Percentiles rank a stretch among this genome's conserved stretches.
Conservation (phyloP, 176 grass and related monocot genomes). For the Ampelocalamus luodianensis region DNA sequence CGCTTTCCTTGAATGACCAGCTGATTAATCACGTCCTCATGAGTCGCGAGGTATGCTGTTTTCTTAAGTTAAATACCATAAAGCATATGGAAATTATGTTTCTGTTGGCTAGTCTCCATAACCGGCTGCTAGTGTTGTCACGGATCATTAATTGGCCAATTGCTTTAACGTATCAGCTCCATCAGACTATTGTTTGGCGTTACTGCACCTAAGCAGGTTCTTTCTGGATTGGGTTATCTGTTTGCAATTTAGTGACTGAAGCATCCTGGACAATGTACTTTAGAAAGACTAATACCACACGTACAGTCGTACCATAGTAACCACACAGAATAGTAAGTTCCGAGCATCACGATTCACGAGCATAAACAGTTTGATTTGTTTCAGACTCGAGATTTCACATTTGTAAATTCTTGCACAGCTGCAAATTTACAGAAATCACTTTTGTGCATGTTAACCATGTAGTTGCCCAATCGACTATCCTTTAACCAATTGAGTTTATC, state of each 20-base stretch:
- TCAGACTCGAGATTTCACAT: neutral
- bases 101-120: neutral
- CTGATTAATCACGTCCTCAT: neutral
- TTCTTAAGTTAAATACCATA: neutral
- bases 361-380: neutral
- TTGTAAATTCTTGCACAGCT: neutral
- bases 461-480: neutral
- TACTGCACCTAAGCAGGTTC: neutral
- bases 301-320: neutral
- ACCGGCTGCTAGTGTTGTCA: neutral
- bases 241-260: neutral
- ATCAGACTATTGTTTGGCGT: neutral
- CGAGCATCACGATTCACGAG: neutral
- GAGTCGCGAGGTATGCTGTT: neutral
- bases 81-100: neutral
- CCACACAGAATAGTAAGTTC: neutral
- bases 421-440: neutral
- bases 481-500: neutral
- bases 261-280: neutral
- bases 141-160: neutral
- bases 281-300: neutral
- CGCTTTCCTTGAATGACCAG: neutral
- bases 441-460: neutral
- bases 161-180: neutral
- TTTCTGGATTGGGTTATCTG: neutral